Evolutionary conservation across 2,329 filamentous ascomycete species (phyloP).

Genomic region (Fusarium equiseti): DNA sequence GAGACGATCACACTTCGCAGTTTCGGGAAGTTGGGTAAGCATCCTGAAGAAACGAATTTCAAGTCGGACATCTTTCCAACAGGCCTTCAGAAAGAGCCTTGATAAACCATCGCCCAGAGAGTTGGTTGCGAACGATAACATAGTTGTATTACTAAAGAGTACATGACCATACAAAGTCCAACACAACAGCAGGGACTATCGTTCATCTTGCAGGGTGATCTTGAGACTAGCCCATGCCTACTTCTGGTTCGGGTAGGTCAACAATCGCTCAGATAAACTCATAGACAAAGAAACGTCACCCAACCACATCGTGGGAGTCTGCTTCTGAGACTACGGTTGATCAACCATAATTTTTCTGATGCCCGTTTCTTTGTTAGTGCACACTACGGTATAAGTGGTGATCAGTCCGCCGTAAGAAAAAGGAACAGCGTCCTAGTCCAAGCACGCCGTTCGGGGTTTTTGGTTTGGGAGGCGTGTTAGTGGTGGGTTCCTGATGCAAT

Average conservation of each 20-base stretch:
- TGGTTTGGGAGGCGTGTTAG: conserved; percentile 8
- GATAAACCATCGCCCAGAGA: neutral
- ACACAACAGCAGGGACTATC: neutral
- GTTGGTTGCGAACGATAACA: neutral
- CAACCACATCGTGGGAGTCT: neutral
- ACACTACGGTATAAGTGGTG: neutral
- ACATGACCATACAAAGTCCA: neutral
- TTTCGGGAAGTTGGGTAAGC: neutral
- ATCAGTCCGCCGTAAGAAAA: conserved; percentile 3
- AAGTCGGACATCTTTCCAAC: neutral
- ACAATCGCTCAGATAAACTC: conserved; percentile 4
- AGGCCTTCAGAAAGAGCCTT: neutral
- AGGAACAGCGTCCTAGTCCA: neutral
- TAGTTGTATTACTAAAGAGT: neutral
- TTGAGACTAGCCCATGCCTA: neutral
- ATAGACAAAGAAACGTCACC: conserved; percentile 4
- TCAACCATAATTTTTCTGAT: neutral
- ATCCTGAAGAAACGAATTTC: neutral
- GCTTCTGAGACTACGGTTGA: neutral
- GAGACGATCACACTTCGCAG: neutral
- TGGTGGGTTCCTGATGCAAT: conserved; percentile 26
- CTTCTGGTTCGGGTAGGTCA: neutral
- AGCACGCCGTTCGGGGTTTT: conserved; percentile 14
- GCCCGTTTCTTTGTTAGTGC: neutral
- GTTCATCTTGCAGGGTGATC: neutral